A percentile compares a stretch with the other conserved stretches of the same genome.
These are phyloP conservation scores for Kluyveromyces marxianus DNA, from an alignment of 1,139 yeast species.

Conservation along the genomic window DNA sequence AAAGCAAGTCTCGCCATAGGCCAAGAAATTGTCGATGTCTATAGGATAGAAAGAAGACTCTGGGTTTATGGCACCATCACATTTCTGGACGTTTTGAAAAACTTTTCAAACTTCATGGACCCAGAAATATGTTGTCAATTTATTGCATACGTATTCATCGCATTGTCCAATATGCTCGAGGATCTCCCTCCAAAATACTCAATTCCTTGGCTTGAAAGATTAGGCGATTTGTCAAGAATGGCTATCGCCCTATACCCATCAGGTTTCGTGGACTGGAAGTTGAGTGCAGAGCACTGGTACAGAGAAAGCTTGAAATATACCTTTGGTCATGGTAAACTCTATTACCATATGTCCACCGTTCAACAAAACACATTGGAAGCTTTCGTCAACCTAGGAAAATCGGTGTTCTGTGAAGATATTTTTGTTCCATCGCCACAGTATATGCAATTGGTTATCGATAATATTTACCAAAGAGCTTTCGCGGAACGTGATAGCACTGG, in stretches of 20 bases:
- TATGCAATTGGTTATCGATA: conserved; percentile 66
- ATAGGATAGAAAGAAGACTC: conserved; percentile 67
- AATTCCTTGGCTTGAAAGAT: conserved; percentile 74
- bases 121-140: conserved; percentile 38
- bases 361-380: conserved; percentile 77
- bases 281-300: conserved; percentile 74
- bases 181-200: conserved; percentile 38
- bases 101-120: conserved; percentile 47
- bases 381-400: conserved; percentile 66
- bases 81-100: conserved; percentile 69
- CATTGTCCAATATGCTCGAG: conserved; percentile 42
- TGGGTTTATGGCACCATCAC: conserved; percentile 84
- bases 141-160: conserved; percentile 35
- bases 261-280: conserved; percentile 72
- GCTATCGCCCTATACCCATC: conserved; percentile 75
- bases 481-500: conserved; percentile 31
- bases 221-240: conserved; percentile 76
- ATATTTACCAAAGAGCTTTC: conserved; percentile 63
- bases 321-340: conserved; percentile 73
- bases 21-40: conserved; percentile 63
- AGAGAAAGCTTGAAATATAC: conserved; percentile 59
- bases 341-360: conserved; percentile 77
- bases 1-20: conserved; percentile 37
- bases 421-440: conserved; percentile 77
- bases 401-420: conserved; percentile 72